These are phyloP conservation scores for Suhomyces xylopsoci DNA, from an alignment of 805 yeast genomes.

Conservation along the genomic window DNA sequence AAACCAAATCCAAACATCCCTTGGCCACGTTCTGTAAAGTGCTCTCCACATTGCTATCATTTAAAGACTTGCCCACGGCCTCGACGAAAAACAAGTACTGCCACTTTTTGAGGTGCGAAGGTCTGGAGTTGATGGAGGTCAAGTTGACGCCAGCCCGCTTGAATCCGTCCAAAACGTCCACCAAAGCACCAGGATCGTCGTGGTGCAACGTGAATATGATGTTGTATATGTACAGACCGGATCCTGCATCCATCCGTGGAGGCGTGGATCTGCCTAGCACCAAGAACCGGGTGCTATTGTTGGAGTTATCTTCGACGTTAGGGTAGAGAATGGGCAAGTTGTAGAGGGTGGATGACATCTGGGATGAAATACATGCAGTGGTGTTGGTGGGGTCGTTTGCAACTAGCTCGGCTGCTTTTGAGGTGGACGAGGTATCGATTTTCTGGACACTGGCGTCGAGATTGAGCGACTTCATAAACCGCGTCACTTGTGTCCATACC, in stretches of 20 bases:
- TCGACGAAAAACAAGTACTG: conserved; percentile 81
- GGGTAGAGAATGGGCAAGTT: conserved; percentile 51
- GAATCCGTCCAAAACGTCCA: conserved; percentile 59
- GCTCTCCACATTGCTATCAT: conserved; percentile 26
- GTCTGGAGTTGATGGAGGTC: conserved; percentile 74
- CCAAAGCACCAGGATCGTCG: conserved; percentile 72
- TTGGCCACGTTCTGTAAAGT: conserved; percentile 36
- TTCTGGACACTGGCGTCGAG: conserved; percentile 37
- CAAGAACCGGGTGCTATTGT: conserved; percentile 84
- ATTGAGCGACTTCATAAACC: conserved; percentile 44
- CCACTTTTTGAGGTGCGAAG: conserved; percentile 68
- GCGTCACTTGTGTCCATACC: conserved; percentile 90
- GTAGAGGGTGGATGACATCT: conserved; percentile 60
- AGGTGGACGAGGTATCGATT: conserved; percentile 75
- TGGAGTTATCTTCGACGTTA: conserved; percentile 67
- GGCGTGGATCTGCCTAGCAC: conserved; percentile 46
- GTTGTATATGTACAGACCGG: conserved; percentile 41
- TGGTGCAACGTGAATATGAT: conserved; percentile 61
- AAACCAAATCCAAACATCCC: conserved; percentile 48
- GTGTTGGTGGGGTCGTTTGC: conserved; percentile 30
- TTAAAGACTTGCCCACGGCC: conserved; percentile 42
- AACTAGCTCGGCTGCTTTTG: conserved; percentile 76
- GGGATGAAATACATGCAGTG: conserved; percentile 71
- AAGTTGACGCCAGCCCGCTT: conserved; percentile 57
- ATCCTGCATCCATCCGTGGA: conserved; percentile 3